Conservation (phyloP, 2,329 filamentous ascomycete species). For the Cercospora zeina region DNA sequence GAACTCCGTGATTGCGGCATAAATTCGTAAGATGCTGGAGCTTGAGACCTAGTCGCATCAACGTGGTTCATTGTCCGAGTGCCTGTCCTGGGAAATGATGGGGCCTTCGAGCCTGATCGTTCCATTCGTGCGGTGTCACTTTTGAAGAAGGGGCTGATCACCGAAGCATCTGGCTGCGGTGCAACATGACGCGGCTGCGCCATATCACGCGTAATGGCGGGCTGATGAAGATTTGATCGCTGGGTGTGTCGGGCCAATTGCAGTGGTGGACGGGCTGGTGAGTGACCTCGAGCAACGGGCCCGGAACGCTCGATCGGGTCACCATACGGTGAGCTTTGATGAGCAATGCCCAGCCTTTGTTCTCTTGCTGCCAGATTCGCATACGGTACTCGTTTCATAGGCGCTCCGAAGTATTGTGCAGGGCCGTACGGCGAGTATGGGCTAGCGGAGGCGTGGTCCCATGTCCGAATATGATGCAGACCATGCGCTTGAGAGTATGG, state of each 20-base stretch:
- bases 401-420: background rate
- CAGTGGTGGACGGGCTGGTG: background rate
- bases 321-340: background rate
- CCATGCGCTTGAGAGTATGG: background rate
- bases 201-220: background rate
- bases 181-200: background rate
- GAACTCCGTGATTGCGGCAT: background rate
- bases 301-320: background rate
- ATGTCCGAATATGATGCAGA: background rate
- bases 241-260: background rate
- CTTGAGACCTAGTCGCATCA: background rate
- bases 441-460: background rate
- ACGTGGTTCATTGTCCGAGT: background rate
- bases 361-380: background rate
- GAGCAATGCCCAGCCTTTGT: background rate
- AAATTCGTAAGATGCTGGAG: background rate
- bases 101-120: background rate
- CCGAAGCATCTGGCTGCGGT: conserved; percentile 28
- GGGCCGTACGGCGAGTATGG: background rate
- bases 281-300: background rate
- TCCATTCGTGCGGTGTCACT: background rate
- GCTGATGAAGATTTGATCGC: background rate
- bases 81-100: too few relatives aligned
- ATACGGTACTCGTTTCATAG: background rate
- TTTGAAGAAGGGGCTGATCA: conserved; percentile 47